Conservation (phyloP, 2,329 filamentous ascomycete species). For the Phaeomoniella chlamydospora region DNA sequence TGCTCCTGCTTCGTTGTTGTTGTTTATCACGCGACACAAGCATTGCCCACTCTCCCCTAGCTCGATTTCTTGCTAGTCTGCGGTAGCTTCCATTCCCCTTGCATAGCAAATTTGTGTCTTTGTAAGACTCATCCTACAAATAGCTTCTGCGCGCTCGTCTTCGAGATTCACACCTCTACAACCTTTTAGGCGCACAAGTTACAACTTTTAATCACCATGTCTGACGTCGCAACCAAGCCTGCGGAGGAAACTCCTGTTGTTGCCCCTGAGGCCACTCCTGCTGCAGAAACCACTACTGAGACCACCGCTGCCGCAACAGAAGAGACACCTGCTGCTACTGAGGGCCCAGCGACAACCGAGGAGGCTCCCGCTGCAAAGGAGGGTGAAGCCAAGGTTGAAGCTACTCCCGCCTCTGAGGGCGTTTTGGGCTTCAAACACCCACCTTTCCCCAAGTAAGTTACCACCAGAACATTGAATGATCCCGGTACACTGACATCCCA, state of each 20-base stretch:
- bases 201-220: slow-evolving; percentile 39
- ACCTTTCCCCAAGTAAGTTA: slow-evolving; percentile 73
- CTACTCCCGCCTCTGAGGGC: slow-evolving; percentile 67
- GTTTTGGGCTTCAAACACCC: slow-evolving; percentile 79
- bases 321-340: slow-evolving; percentile 8
- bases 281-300: slow-evolving; percentile 8
- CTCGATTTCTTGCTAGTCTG: slow-evolving; percentile 4
- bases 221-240: slow-evolving; percentile 55
- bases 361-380: slow-evolving; percentile 17
- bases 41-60: slow-evolving; percentile 4
- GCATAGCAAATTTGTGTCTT: too few relatives aligned
- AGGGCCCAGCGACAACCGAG: slow-evolving; percentile 9
- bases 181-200: slow-evolving; percentile 8
- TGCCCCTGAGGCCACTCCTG: slow-evolving; percentile 5
- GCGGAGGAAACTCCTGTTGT: slow-evolving; percentile 40
- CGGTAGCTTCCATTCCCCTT: too few relatives aligned
- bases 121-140: too few relatives aligned
- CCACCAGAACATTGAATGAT: slow-evolving; percentile 5
- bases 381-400: slow-evolving; percentile 24
- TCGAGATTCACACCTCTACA: slow-evolving; percentile 5
- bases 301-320: slow-evolving; percentile 10
- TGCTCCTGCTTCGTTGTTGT: not conserved
- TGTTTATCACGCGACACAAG: slow-evolving; percentile 4
- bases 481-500: slow-evolving; percentile 4
- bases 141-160: too few relatives aligned